Conservation (phyloP, 176 grass and related monocot genomes). For the Dactylis glomerata region DNA sequence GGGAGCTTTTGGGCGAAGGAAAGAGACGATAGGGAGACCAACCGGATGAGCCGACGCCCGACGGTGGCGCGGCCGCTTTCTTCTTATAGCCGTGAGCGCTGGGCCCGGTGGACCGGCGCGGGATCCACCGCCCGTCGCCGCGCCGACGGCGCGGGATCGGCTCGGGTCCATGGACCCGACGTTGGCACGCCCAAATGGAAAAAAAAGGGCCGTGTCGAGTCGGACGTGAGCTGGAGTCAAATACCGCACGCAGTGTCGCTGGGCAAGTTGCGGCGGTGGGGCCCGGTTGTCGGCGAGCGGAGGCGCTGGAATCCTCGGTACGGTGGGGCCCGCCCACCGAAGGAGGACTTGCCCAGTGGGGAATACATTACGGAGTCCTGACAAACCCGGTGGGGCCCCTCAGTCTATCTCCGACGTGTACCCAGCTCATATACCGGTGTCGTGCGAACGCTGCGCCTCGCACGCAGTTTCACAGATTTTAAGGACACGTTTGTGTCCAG, state of each 20-base stretch:
- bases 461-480: too few relatives aligned
- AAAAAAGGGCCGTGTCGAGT: not conserved
- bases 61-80: not conserved
- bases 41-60: slow-evolving; percentile 2
- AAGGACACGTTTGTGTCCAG: too few relatives aligned
- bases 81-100: slow-evolving; percentile 36
- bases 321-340: not conserved
- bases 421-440: not conserved
- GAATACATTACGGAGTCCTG: not conserved
- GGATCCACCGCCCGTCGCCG: not conserved
- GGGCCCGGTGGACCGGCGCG: not conserved
- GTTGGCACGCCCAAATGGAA: too few relatives aligned
- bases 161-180: not conserved
- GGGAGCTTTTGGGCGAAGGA: not conserved
- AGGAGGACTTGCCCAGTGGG: not conserved
- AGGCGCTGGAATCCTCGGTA: not conserved
- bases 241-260: not conserved
- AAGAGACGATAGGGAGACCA: not conserved
- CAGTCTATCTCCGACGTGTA: slow-evolving; percentile 16
- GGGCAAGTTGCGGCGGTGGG: not conserved
- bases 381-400: not conserved
- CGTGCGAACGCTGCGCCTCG: not conserved
- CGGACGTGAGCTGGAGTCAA: slow-evolving; percentile 14
- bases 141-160: not conserved
- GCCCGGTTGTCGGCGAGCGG: not conserved